Conservation (phyloP, 2,329 filamentous ascomycete genomes). For the Penicillium capsulatum region DNA sequence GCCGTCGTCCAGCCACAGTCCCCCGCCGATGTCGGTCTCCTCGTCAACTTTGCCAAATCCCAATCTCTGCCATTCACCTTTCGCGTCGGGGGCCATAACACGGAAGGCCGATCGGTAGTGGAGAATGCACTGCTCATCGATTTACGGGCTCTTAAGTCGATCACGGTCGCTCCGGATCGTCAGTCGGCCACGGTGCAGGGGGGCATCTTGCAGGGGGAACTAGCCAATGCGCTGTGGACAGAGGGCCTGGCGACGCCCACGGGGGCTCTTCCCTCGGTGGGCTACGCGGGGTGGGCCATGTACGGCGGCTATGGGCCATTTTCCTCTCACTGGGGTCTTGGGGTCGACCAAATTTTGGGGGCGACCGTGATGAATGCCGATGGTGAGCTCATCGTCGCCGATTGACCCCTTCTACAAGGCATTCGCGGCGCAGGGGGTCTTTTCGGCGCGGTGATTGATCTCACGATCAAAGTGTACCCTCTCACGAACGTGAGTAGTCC, state of each 20-base stretch:
- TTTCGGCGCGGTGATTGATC: conserved; percentile 19
- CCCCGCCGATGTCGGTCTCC: conserved; percentile 4
- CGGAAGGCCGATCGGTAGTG: conserved; percentile 9
- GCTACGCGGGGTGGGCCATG: conserved; percentile 37
- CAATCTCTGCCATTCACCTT: conserved; percentile 12
- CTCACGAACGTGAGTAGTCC: conserved; percentile 5
- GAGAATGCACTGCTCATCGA: conserved; percentile 14
- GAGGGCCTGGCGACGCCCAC: conserved; percentile 12
- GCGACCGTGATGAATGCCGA: conserved; percentile 13
- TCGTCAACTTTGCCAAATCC: conserved; percentile 9
- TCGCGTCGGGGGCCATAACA: conserved; percentile 18
- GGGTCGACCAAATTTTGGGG: conserved; percentile 38
- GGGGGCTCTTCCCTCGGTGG: conserved; percentile 22
- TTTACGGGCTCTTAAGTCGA: conserved; percentile 9
- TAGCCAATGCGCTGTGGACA: conserved; percentile 5
- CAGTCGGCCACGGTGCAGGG: conserved; percentile 12
- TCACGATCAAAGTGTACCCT: conserved; percentile 16
- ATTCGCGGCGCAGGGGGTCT: conserved; percentile 19
- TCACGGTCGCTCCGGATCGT: conserved; percentile 6
- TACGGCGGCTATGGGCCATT: conserved; percentile 37
- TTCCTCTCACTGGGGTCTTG: conserved; percentile 28
- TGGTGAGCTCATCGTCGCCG: conserved; percentile 11
- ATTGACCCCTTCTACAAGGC: conserved; percentile 12
- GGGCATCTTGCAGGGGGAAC: conserved; percentile 10
- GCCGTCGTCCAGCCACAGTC: conserved; percentile 11